phyloP scores from a whole-genome alignment of 108 stramenopile genomes.

The Nitzschia sp. region DNA sequence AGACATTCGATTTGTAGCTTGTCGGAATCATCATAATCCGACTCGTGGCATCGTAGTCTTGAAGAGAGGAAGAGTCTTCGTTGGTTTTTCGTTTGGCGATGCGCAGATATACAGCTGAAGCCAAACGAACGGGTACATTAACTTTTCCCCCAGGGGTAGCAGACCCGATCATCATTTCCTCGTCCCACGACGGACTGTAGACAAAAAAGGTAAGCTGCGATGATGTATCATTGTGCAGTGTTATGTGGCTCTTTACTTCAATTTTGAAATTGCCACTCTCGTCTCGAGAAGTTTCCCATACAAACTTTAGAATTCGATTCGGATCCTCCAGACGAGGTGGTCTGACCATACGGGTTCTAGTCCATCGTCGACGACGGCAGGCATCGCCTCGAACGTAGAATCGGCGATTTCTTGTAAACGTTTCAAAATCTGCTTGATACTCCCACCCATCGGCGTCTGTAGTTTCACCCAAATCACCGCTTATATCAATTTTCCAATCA shows the following conservation, averaged over 20 bases:
- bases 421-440: constrained; percentile 77
- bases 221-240: constrained; percentile 52
- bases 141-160: constrained; percentile 38
- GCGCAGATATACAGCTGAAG: constrained; percentile 58
- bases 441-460: constrained; percentile 86
- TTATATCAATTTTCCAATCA: constrained; percentile 76
- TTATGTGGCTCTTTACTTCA: constrained; percentile 56
- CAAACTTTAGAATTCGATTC: constrained; percentile 37
- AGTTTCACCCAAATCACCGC: constrained; percentile 45
- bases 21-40: constrained; percentile 73
- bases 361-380: constrained; percentile 75
- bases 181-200: constrained; percentile 55
- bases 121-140: constrained; percentile 55
- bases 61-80: constrained; percentile 17
- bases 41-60: constrained; percentile 41
- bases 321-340: constrained; percentile 42
- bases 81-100: constrained; percentile 43
- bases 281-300: constrained; percentile 55
- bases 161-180: constrained; percentile 47
- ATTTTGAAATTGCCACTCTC: constrained; percentile 51
- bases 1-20: constrained; percentile 47
- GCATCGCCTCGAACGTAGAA: constrained; percentile 62
- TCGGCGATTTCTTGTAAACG: constrained; percentile 51
- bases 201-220: constrained; percentile 52
- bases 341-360: constrained; percentile 63